phyloP scores from a whole-genome alignment of 805 yeast genomes.

The Metschnikowia shivogae region DNA sequence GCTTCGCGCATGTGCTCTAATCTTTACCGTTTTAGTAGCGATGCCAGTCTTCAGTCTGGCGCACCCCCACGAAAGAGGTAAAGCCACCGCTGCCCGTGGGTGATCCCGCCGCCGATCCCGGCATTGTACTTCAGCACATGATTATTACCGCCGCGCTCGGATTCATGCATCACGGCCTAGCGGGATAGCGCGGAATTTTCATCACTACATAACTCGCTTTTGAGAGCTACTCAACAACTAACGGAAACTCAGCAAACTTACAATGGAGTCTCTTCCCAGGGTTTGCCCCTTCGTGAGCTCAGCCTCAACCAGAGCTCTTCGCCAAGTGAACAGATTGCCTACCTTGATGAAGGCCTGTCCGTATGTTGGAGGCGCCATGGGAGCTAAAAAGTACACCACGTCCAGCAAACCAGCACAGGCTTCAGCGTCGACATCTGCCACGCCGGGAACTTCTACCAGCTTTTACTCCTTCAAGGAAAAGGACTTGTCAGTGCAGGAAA shows the following conservation, averaged over 20 bases:
- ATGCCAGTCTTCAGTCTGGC: not conserved
- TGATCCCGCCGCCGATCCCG: too few species aligned
- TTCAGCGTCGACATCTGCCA: slow-evolving; percentile 38
- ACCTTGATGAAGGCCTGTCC: slow-evolving; percentile 67
- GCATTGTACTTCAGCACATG: too few species aligned
- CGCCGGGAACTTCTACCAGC: slow-evolving; percentile 27
- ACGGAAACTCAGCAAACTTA: not conserved
- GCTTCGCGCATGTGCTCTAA: not conserved
- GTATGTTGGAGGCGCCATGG: slow-evolving; percentile 80
- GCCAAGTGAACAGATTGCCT: slow-evolving; percentile 46
- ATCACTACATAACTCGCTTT: not conserved
- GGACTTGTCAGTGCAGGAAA: slow-evolving; percentile 22
- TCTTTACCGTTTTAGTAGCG: not conserved
- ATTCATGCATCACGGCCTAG: too few species aligned
- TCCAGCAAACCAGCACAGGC: slow-evolving; percentile 45
- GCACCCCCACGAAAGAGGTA: too few species aligned
- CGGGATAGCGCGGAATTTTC: not conserved
- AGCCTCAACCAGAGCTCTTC: slow-evolving; percentile 55
- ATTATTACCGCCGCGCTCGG: too few species aligned
- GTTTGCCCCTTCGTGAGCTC: slow-evolving; percentile 82
- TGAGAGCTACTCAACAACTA: not conserved
- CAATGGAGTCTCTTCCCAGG: slow-evolving; percentile 76
- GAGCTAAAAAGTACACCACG: slow-evolving; percentile 43
- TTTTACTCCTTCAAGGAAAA: slow-evolving; percentile 30
- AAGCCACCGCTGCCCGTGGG: too few species aligned